These are phyloP conservation scores for Plasmodium inui DNA, from an alignment of 169 alveolate species.

Conservation along the genomic window DNA sequence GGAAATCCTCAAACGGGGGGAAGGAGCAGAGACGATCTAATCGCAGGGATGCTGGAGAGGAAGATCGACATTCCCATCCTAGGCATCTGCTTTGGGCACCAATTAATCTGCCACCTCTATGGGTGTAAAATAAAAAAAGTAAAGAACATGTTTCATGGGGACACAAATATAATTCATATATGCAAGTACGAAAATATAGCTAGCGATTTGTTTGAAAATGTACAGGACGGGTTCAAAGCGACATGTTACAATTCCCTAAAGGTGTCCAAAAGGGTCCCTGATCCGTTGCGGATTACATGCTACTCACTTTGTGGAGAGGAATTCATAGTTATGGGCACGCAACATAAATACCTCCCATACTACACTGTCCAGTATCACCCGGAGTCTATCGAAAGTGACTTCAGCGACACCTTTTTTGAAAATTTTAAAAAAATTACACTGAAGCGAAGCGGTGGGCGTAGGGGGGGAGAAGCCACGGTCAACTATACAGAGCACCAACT, in stretches of 20 bases:
- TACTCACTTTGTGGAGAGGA: conserved; percentile 35
- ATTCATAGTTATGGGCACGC: conserved; percentile 77
- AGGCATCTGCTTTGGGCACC: conserved; percentile 64
- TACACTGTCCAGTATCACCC: conserved; percentile 83
- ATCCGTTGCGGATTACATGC: conserved; percentile 20
- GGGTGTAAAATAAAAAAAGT: conserved; percentile 49
- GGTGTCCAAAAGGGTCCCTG: background rate
- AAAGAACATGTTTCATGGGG: conserved; percentile 56
- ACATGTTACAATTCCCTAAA: conserved; percentile 51
- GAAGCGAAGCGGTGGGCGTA: background rate
- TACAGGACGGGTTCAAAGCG: conserved; percentile 21
- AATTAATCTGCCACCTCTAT: conserved; percentile 44
- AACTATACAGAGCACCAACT: background rate
- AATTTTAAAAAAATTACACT: conserved; percentile 46
- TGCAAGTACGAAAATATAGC: background rate
- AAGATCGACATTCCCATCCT: conserved; percentile 20
- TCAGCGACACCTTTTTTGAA: conserved; percentile 45
- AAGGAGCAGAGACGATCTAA: background rate
- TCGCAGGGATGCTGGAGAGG: conserved; percentile 9
- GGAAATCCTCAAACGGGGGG: conserved; percentile 23
- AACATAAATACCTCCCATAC: conserved; percentile 75
- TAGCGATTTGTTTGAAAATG: conserved; percentile 35
- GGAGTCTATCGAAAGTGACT: conserved; percentile 78
- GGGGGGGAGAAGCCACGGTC: background rate
- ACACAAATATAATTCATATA: conserved; percentile 44